Base-by-base conservation (phyloP, 257 asterid species). In the Jaltomata sinuosa region DNA sequence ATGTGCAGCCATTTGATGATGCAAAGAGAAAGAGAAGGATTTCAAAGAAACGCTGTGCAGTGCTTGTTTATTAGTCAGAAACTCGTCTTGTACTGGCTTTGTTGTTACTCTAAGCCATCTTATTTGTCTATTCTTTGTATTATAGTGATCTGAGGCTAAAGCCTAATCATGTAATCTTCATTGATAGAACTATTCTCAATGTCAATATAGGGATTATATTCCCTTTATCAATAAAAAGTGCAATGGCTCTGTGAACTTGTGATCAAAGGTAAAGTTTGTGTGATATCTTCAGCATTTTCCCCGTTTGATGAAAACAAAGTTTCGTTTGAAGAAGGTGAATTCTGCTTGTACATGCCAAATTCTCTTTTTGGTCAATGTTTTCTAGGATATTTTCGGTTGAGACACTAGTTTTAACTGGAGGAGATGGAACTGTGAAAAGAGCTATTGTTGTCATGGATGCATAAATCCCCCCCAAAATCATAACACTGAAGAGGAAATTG, bases 1-100 rank as follows among this genome's bases (percentile, higher is more conserved):
- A 61, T 81, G 36, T 89, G 90, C 93, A 93, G 98, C 87, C 89
- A 57, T 65, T 81, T 27, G 92, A 88, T 19, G 89, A 88, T 64
- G 91, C 87, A 72, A 90, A 91, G 91, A 87, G 87, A 38, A 69
- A 85, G 85, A 88, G 77, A 84, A 89, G 91, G 88, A 84, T 89
- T 16, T 81, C 79, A 47, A 92, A 93, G 81, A 91, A 91, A 59
- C 92, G 78, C 2, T 91, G 98, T 81, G 61, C 84, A 31, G 93
- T 95, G 87, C 85, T 89, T 54, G 55, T 80, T 47, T 85, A 78
- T 80, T 85, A 87, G 22, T 88, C 81, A 84, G 61, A 72, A 42
- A 52, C 83, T 40, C 3, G 34, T 18, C 69, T 52, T 54, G 22
- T 79, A 50, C 12, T 22, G 31, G 32, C 31, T 15, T n/a, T 79